Evolutionary conservation across 1,284 basidiomycete genomes (phyloP), one percentile per base, ranked within the genome.

Genomic region (Fomes fomentarius): DNA sequence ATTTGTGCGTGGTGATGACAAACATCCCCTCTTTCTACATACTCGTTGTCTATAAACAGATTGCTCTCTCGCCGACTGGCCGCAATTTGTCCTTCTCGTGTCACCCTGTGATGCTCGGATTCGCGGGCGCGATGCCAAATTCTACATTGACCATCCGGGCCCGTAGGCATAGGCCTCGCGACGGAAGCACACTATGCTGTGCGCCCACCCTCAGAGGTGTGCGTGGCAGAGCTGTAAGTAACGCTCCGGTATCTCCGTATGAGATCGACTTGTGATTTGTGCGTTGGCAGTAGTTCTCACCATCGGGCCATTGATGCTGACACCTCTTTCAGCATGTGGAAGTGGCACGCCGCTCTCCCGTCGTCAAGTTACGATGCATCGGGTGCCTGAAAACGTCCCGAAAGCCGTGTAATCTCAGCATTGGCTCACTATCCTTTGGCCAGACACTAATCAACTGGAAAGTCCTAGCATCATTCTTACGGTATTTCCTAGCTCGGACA

Each of bases 51-150:
- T 9, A 10, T 55, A 9, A 34, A 41, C 17, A 89, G 90, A 90
- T 98, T 63, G 96, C 95, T 0, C 78, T 98, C 33, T 85, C 94
- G n/a, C 94, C 94, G 5, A 94, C 93, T 9, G 96, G 96, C 19
- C 85, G 93, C 25, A 77, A 98, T 51, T 76, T 98, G 40, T 96
- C 98, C 76, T 88, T 89, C 69, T 96, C 93, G 25, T 82, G 91
- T 42, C 91, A 96, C 70, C 91, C 94, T 30, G 87, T 93, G 2
- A 93, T 98, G 85, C 87, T 98, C 26, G 93, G 92, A 47, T 85
- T 91, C 62, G 93, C 93, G 4, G 94, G 17, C 84, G 94, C 52
- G 93, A 96, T 62, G 90, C 93, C 24, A 92, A 88, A 66, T 94
- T 96, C 54, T 94, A 93, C 64, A 87, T 93, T 54, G 91, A 93